Percentiles rank a stretch among this genome's conserved stretches.
These are phyloP conservation scores for Globisporangium canariense DNA, from an alignment of 352 stramenopile genomes.

Conservation along the genomic window DNA sequence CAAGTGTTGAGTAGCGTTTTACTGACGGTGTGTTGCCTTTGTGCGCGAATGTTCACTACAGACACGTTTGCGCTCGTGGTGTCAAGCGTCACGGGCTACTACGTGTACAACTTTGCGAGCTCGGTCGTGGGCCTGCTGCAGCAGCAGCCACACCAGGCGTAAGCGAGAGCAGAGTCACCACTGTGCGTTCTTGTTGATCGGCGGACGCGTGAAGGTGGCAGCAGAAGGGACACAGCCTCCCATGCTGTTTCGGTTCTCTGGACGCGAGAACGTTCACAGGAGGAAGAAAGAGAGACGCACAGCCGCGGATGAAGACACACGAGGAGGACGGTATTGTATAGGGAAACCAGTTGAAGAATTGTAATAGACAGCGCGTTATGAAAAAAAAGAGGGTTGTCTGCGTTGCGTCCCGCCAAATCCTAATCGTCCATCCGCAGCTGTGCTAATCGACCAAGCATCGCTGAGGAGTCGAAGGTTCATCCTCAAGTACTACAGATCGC, in stretches of 20 bases:
- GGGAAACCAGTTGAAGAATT: slow-evolving; percentile 7
- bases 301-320: neutral
- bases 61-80: slow-evolving; percentile 73
- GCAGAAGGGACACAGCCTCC: neutral
- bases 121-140: slow-evolving; percentile 49
- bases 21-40: neutral
- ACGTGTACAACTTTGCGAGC: slow-evolving; percentile 62
- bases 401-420: neutral
- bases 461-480: neutral
- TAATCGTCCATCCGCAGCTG: neutral
- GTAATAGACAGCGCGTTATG: slow-evolving; percentile 7
- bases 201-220: no score
- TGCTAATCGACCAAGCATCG: neutral
- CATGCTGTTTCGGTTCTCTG: neutral
- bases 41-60: slow-evolving; percentile 16
- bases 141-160: slow-evolving; percentile 8
- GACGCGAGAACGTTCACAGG: neutral
- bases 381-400: slow-evolving; percentile 1
- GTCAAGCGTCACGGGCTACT: slow-evolving; percentile 70
- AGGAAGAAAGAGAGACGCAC: neutral
- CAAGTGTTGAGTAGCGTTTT: neutral
- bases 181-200: neutral
- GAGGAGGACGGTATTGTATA: slow-evolving; percentile 10
- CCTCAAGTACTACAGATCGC: neutral
- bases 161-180: neutral